A percentile compares a stretch with the other conserved stretches of the same genome.
phyloP scores from a whole-genome alignment of 106 monocot species.

The Cymbidium sinense region DNA sequence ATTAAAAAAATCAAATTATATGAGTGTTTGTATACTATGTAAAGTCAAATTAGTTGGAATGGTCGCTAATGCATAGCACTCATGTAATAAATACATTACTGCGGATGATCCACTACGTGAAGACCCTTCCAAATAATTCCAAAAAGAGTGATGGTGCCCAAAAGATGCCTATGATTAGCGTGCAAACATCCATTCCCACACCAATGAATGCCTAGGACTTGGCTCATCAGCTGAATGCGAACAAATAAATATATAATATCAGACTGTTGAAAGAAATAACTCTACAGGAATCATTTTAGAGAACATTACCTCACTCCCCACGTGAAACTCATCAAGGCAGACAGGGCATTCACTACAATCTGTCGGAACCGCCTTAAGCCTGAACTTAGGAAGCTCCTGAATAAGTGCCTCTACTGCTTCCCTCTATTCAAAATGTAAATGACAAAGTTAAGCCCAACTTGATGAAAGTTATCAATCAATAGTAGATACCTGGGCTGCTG shows the following conservation, averaged over 20 bases:
- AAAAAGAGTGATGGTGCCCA: no score
- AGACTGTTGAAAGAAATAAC: not conserved
- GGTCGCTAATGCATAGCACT: no score
- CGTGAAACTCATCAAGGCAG: conserved; percentile 93
- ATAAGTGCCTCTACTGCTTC: conserved; percentile 98
- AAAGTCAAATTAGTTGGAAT: no score
- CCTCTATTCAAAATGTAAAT: conserved; percentile 44
- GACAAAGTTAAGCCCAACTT: not conserved
- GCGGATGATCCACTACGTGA: no score
- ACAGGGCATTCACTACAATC: conserved; percentile 99
- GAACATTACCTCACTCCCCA: conserved; percentile 71
- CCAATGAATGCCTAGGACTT: not conserved
- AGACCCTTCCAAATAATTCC: no score
- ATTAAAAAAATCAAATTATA: no score
- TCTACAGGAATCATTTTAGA: not conserved
- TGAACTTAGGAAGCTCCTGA: conserved; percentile 97
- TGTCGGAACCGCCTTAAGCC: conserved; percentile 86
- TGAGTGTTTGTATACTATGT: no score
- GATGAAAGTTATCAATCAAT: not conserved
- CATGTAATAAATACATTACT: no score
- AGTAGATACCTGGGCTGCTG: conserved; percentile 70
- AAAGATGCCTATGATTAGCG: no score
- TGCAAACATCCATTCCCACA: no score
- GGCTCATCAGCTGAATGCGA: not conserved
- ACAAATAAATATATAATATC: not conserved